A percentile compares a stretch with the other conserved stretches of the same genome.
Conservation (phyloP, 176 grass and related monocot species). For the Avena atlantica region DNA sequence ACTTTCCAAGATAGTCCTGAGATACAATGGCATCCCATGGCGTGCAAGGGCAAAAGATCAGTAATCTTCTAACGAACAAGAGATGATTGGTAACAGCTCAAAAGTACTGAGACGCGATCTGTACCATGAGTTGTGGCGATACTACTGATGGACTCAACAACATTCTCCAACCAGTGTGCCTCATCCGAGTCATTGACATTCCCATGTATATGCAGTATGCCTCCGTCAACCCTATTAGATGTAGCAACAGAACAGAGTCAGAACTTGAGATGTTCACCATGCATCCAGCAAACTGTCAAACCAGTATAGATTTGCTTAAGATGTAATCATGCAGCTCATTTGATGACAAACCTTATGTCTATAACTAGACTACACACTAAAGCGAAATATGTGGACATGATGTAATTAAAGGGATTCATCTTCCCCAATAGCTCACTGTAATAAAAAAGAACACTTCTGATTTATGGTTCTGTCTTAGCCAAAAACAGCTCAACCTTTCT, state of each 20-base stretch:
- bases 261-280: not conserved
- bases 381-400: not conserved
- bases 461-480: too few relatives aligned
- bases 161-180: slow-evolving; percentile 61
- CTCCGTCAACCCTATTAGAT: slow-evolving; percentile 64
- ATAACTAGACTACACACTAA: not conserved
- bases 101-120: not conserved
- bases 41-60: not conserved
- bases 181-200: slow-evolving; percentile 88
- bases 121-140: slow-evolving; percentile 69
- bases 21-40: not conserved
- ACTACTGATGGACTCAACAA: slow-evolving; percentile 64
- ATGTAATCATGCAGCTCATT: slow-evolving; percentile 11
- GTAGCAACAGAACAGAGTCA: slow-evolving; percentile 24
- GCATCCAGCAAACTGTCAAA: not conserved
- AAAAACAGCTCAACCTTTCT: not conserved
- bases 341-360: not conserved
- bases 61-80: not conserved
- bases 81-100: slow-evolving; percentile 16
- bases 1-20: slow-evolving; percentile 74
- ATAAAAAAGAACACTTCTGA: not conserved
- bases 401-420: slow-evolving; percentile 2
- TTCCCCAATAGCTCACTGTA: not conserved
- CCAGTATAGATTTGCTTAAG: not conserved
- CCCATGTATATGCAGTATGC: slow-evolving; percentile 81